A percentile compares a stretch with the other conserved stretches of the same genome.
Conservation (phyloP, 768 basidiomycete genomes). For the Pisolithus microcarpus region DNA sequence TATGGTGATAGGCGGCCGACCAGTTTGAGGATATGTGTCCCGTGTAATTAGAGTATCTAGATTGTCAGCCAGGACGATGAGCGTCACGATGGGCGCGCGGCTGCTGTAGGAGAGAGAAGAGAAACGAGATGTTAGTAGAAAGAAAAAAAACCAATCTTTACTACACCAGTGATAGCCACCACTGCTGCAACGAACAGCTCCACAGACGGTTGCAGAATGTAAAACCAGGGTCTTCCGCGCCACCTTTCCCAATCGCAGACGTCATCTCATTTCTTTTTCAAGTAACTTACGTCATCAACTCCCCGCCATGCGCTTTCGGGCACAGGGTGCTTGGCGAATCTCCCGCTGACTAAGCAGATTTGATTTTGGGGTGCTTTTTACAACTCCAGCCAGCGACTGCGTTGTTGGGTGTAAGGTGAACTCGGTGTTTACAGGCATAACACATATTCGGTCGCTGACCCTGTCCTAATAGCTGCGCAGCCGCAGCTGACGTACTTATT, state of each 20-base stretch:
- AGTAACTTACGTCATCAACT: not conserved
- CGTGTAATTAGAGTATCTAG: conserved; percentile 1
- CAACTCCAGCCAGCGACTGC: too few species aligned
- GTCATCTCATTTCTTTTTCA: not conserved
- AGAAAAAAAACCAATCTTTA: too few species aligned
- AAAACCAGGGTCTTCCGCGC: conserved; percentile 1
- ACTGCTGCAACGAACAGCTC: not conserved
- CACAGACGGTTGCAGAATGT: not conserved
- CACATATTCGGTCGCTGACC: too few species aligned
- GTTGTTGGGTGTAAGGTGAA: too few species aligned
- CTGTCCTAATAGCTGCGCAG: too few species aligned
- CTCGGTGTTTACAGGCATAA: too few species aligned
- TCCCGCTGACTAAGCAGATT: not conserved
- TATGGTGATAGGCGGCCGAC: not conserved
- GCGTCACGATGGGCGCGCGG: not conserved
- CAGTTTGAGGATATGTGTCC: not conserved
- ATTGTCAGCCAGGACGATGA: not conserved
- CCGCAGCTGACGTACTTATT: too few species aligned
- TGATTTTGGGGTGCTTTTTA: not conserved
- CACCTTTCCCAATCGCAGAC: not conserved
- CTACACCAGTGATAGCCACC: too few species aligned
- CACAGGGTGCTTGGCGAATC: not conserved
- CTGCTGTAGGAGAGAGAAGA: not conserved
- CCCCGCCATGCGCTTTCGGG: conserved; percentile 3
- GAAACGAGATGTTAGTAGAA: not conserved